Evolutionary conservation across 2,329 filamentous ascomycete species (phyloP).

Genomic region (Coniochaeta sp.): DNA sequence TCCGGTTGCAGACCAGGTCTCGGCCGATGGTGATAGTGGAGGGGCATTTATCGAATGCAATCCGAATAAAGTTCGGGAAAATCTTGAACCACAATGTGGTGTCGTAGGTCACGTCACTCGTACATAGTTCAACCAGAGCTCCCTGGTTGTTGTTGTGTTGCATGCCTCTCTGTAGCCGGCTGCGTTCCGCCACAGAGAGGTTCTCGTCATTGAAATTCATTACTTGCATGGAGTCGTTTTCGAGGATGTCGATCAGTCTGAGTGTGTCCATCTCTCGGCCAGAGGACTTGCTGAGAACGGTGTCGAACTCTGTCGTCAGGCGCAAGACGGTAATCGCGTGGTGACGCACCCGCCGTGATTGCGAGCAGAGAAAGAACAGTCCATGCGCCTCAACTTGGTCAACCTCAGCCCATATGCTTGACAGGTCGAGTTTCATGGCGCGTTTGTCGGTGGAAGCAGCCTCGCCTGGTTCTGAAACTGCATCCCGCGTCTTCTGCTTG

Average conservation of each 20-base stretch:
- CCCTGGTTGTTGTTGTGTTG: slow-evolving; percentile 77
- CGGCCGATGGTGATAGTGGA: slow-evolving; percentile 86
- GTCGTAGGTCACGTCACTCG: slow-evolving; percentile 91
- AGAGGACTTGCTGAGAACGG: slow-evolving; percentile 66
- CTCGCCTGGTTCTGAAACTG: slow-evolving; percentile 57
- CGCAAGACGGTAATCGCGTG: slow-evolving; percentile 90
- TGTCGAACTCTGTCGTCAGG: slow-evolving; percentile 89
- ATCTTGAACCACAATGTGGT: slow-evolving; percentile 96
- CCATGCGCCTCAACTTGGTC: slow-evolving; percentile 97
- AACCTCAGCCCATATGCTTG: slow-evolving; percentile 84
- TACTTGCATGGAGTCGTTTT: slow-evolving; percentile 80
- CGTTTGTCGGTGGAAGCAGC: slow-evolving; percentile 59
- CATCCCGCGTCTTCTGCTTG: slow-evolving; percentile 73
- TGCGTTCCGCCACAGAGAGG: slow-evolving; percentile 85
- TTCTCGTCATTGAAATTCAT: slow-evolving; percentile 91
- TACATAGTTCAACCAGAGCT: slow-evolving; percentile 87
- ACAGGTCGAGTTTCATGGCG: slow-evolving; percentile 74
- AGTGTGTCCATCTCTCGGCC: slow-evolving; percentile 47
- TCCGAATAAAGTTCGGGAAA: slow-evolving; percentile 91
- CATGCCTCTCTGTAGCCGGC: slow-evolving; percentile 82
- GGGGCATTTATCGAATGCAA: slow-evolving; percentile 84
- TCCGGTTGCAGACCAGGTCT: slow-evolving; percentile 85
- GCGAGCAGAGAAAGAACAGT: slow-evolving; percentile 93
- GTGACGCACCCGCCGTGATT: slow-evolving; percentile 79
- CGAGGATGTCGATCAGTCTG: slow-evolving; percentile 84